Evolutionary conservation across 306 rosid genomes (phyloP).

Genomic region (Prunus kanzakura): DNA sequence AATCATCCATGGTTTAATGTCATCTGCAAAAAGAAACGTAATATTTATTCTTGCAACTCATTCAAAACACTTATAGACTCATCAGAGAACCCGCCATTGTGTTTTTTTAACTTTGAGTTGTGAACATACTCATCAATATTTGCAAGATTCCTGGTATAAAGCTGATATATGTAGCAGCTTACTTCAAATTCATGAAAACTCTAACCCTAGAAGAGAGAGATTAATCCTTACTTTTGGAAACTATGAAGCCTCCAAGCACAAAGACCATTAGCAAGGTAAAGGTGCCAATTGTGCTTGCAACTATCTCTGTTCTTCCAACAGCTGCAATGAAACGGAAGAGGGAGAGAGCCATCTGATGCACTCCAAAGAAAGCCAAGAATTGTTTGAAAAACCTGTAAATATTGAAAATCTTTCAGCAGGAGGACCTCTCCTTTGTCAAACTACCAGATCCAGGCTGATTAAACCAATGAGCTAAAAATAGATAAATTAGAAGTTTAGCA

Average conservation of each 20-base stretch:
- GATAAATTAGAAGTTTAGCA: neutral
- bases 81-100: no score
- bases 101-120: neutral
- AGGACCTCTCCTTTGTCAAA: neutral
- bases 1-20: conserved; percentile 60
- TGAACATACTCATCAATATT: neutral
- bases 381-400: conserved; percentile 52
- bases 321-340: conserved; percentile 60
- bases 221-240: conserved; percentile 40
- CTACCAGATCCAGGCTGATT: neutral
- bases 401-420: neutral
- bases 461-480: neutral
- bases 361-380: conserved; percentile 44
- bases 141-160: neutral
- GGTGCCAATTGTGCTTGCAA: conserved; percentile 46
- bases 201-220: neutral
- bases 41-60: neutral
- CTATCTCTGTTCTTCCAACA: conserved; percentile 49
- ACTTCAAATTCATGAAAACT: neutral
- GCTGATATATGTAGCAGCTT: neutral
- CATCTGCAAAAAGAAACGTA: conserved; percentile 27
- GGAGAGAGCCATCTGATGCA: conserved; percentile 68
- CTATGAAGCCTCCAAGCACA: conserved; percentile 61
- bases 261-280: conserved; percentile 41
- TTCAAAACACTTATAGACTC: neutral